Evolutionary conservation across 2,329 filamentous ascomycete genomes (phyloP).

Genomic region (Penicillium thymicola): DNA sequence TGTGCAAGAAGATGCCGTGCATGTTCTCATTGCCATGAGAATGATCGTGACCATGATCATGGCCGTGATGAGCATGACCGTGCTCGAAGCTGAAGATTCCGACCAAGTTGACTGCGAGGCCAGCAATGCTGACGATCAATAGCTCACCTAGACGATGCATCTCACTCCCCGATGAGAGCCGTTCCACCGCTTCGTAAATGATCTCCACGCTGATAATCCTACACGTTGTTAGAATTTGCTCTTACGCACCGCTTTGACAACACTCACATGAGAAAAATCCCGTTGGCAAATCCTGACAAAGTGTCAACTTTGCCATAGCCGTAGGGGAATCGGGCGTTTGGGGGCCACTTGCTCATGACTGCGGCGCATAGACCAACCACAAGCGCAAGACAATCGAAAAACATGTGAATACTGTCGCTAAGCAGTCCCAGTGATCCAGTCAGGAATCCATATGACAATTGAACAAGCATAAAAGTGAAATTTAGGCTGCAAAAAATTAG

Average conservation of each 20-base stretch:
- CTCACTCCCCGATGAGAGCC: conserved; percentile 77
- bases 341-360: conserved; percentile 95
- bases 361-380: conserved; percentile 86
- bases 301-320: conserved; percentile 97
- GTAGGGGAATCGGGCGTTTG: conserved; percentile 84
- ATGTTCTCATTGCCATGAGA: conserved; percentile 90
- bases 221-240: conserved; percentile 15
- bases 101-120: conserved; percentile 84
- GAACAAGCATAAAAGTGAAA: conserved; percentile 89
- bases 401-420: conserved; percentile 98
- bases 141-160: conserved; percentile 82
- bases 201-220: conserved; percentile 94
- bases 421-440: conserved; percentile 93
- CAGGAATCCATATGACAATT: conserved; percentile 88
- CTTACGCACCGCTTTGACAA: too few relatives aligned
- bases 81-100: conserved; percentile 83
- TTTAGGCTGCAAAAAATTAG: conserved; percentile 64
- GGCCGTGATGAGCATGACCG: conserved; percentile 55
- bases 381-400: conserved; percentile 93
- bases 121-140: conserved; percentile 80
- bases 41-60: conserved; percentile 47
- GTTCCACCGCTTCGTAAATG: conserved; percentile 87
- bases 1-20: conserved; percentile 94
- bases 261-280: conserved; percentile 81
- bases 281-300: conserved; percentile 92